Percentiles rank a stretch among this genome's conserved stretches.
phyloP scores from a whole-genome alignment of 805 yeast genomes.

The Starmerella stigmatis region DNA sequence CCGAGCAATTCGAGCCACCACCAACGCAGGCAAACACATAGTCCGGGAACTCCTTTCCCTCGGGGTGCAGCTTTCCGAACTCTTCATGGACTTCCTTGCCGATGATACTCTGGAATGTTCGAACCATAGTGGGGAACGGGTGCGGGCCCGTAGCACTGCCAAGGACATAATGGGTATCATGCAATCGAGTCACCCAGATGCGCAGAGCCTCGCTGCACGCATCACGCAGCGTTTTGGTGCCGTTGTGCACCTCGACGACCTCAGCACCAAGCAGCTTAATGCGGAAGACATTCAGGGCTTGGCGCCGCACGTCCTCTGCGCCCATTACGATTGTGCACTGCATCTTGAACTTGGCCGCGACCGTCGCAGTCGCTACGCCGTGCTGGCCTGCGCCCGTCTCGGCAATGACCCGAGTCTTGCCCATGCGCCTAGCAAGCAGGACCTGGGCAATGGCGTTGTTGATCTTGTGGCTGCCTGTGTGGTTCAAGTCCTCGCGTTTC shows the following conservation, averaged over 20 bases:
- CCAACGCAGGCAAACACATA: slow-evolving; percentile 98
- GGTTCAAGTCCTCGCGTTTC: slow-evolving; percentile 79
- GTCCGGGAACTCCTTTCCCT: slow-evolving; percentile 68
- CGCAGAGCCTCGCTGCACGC: slow-evolving; percentile 97
- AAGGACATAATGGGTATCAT: slow-evolving; percentile 84
- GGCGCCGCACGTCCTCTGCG: slow-evolving; percentile 97
- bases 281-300: slow-evolving; percentile 94
- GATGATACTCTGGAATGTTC: slow-evolving; percentile 96
- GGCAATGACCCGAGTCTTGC: slow-evolving; percentile 38
- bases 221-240: slow-evolving; percentile 92
- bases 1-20: slow-evolving; percentile 96
- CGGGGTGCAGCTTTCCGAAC: slow-evolving; percentile 59
- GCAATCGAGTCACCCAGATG: slow-evolving; percentile 81
- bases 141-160: slow-evolving; percentile 99
- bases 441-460: slow-evolving; percentile 41
- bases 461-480: slow-evolving; percentile 41
- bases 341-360: slow-evolving; percentile 58
- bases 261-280: slow-evolving; percentile 94
- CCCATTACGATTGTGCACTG: slow-evolving; percentile 96
- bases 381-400: slow-evolving; percentile 46
- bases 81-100: slow-evolving; percentile 92
- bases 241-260: slow-evolving; percentile 85
- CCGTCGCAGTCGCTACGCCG: slow-evolving; percentile 45
- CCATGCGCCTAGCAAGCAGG: slow-evolving; percentile 37
- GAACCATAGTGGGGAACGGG: slow-evolving; percentile 94